Evolutionary conservation across 306 rosid genomes (phyloP), one percentile per base, ranked within the genome.

Genomic region (Trichosanthes cucumerina): DNA sequence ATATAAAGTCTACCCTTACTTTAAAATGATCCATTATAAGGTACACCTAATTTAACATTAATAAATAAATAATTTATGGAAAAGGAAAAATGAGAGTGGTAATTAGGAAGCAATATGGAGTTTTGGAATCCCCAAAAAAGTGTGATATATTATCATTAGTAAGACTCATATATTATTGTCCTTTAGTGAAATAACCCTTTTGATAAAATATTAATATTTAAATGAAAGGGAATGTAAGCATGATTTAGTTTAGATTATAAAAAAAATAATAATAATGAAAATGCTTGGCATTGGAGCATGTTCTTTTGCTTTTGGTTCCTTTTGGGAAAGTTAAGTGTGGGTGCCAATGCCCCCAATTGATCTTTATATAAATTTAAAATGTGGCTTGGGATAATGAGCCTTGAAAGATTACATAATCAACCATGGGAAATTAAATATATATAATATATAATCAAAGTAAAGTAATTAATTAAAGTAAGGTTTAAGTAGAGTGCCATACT

Each of bases 341-440:
- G 16, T 66, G 9, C 18, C 50, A 38, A 38, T 18, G 49, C 23
- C 74, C 74, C 74, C 50, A 66, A 66, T 38, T 66, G 50, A 66
- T 65, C 28, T 36, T 65, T 64, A 34, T 8, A 18, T 18, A 34
- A 65, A 34, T 34, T 34, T 7, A 5, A 15, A 16, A 26, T 65
- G 36, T 71, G 77, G 58, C 54, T 71, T 71, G 23, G 58, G 77
- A 46, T 47, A 71, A 46, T 24, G 58, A 46, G 39, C 76, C 53
- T 46, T 71, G 7, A 71, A 46, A 71, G 77, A 71, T 71, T 71
- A 26, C 57, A 71, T 46, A 44, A 71, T 71, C 77, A 24, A 71
- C 23, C 19, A 15, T 24, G 56, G 76, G 76, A 71, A 46, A 71
- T 26, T 71, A 71, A 71, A 46, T 71, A 39, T 4, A 36, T 28